A percentile compares a stretch with the other conserved stretches of the same genome.
Conservation (phyloP, 257 asterid genomes). For the Solanum pinnatisectum region DNA sequence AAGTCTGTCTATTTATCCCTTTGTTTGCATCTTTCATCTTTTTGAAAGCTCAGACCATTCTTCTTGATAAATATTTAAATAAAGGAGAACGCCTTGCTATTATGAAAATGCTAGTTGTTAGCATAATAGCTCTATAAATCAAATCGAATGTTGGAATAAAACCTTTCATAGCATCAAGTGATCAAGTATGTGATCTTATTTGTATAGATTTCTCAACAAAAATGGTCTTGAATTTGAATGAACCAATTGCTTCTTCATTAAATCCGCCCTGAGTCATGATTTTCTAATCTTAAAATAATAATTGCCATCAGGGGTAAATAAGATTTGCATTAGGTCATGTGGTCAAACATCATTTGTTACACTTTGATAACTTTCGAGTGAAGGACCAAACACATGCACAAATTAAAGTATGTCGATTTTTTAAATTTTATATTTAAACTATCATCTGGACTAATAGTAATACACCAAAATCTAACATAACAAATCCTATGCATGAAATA, state of each 20-base stretch:
- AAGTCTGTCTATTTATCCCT: no score
- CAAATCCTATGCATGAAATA: background rate
- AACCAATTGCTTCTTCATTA: background rate
- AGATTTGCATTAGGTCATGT: background rate
- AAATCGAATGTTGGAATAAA: background rate
- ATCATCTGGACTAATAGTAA: background rate
- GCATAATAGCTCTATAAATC: background rate
- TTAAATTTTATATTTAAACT: fast-evolving
- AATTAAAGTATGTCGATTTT: no score
- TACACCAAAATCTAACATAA: background rate
- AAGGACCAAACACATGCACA: no score
- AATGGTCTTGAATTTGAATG: background rate
- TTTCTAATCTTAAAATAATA: background rate
- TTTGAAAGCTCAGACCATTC: background rate
- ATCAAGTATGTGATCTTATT: no score
- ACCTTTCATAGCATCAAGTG: no score
- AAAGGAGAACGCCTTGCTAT: background rate
- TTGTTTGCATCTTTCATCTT: no score
- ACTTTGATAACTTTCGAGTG: background rate
- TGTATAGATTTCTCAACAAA: background rate
- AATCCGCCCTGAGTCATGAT: background rate
- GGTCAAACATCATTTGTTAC: background rate
- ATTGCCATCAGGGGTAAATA: background rate
- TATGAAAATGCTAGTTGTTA: background rate
- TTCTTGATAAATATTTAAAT: no score